Evolutionary conservation across 257 asterid genomes (phyloP), one percentile per base, ranked within the genome.

Genomic region (Solanum lycopersicoides): DNA sequence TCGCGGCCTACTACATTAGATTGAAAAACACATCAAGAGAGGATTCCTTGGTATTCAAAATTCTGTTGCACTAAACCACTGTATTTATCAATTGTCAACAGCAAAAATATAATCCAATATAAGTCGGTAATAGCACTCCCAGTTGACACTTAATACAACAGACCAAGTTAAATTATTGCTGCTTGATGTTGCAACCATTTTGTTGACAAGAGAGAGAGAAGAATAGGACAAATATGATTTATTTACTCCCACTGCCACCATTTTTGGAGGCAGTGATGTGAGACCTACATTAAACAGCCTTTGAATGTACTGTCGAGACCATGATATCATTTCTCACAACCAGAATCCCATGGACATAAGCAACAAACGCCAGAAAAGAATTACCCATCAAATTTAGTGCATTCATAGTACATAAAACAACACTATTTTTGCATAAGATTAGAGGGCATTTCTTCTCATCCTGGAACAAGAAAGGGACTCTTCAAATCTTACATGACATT

Each of bases 1-100:
- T 39, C 98, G 95, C 20, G 92, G 85, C 88, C 98, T 92, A 89
- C 85, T 89, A 85, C 89, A 89, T 82, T 66, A 80, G 85, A 50
- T 80, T 30, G 85, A 80, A 30, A 80, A 80, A 80, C 69, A 80
- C 69, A 80, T 80, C 69, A 80, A 80, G 30, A 80, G 68, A 47
- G 42, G 42, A 45, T 79, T 79, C 66, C 69, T 47, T 80, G 85
- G 28, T 45, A 45, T 45, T 45, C n/a, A 77, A 76, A 47, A 47
- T 16, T 80, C 68, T 28, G 42, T 34, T 28, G 84, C 66, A 47
- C 18, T 35, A 47, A 47, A 80, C 63, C 83, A 47, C 84, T 45
- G 42, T 79, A 45, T 80, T 45, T 28, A 45, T 28, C 66, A 47
- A 50, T 80, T 80, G 84, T 45, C 84, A 79, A 45, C 41, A 44